Base-by-base conservation (phyloP, 1,139 yeast genomes). In the Kluyveromyces marxianus region DNA sequence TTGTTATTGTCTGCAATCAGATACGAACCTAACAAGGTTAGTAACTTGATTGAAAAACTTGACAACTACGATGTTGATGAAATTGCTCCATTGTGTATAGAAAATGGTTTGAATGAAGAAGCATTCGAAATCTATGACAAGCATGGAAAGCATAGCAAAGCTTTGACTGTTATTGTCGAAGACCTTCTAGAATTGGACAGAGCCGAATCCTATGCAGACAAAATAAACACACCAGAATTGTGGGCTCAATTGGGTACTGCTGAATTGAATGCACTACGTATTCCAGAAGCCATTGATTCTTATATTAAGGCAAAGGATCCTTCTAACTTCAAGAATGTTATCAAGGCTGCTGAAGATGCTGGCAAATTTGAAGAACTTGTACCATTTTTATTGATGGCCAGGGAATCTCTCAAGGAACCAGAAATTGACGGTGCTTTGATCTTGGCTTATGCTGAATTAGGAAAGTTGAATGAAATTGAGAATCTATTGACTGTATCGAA, bases 211-310 rank as follows among this genome's bases (percentile, higher is more conserved):
- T 94, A 87, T 60, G 97, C 96, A 53, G 97, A 90, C 58, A 87
- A 86, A 68, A 74, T 88, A 55, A 92, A 90, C 59, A 75, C 78
- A 36, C 79, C 95, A 10, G 96, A 84, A 57, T 76, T 92, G 54
- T 92, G 97, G 97, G 83, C 86, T 60, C 95, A 89, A 68, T 77
- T 94, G 51, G 99, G 97, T 76, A 80, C 83, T 65, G 97, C 98
- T 48, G 98, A 94, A 70, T 76, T 92, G 62, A 88, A 89, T 59
- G 98, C 97, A 46, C 76, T 90, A 62, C 81, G 97, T 60, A 80
- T 92, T 50, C 84, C 90, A 41, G 97, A 92, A 63, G 90, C 98
- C 32, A 85, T 92, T 60, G 82, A 80, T 48, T 87, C 96, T 24
- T 87, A 86, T 59, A 86, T 90, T 60, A 85, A 81, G 62, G 96